These are phyloP conservation scores for Fusarium sp. DNA, from an alignment of 2,329 filamentous ascomycete species.

Conservation along the genomic window DNA sequence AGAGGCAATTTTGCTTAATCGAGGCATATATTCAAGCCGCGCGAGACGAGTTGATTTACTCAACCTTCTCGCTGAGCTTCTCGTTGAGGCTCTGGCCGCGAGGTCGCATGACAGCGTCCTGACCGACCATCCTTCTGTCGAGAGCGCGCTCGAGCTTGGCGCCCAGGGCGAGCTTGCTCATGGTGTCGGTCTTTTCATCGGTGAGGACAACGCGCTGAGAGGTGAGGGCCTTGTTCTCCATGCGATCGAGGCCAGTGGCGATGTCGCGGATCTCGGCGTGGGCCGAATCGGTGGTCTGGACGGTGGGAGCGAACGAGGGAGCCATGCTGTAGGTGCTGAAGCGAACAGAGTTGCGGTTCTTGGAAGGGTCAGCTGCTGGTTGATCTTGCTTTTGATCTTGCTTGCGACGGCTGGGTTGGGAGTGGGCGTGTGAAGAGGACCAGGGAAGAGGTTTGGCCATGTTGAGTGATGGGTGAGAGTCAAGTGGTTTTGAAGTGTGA, in stretches of 20 bases:
- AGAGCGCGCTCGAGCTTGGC: constrained; percentile 92
- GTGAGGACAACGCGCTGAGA: constrained; percentile 79
- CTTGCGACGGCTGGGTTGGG: constrained; percentile 26
- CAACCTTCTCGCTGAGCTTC: constrained; percentile 51
- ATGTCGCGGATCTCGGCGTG: constrained; percentile 73
- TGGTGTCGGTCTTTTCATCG: constrained; percentile 81
- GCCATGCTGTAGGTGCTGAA: constrained; percentile 71
- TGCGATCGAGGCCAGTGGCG: constrained; percentile 82
- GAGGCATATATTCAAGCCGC: background rate
- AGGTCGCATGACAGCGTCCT: constrained; percentile 86
- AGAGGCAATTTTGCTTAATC: background rate
- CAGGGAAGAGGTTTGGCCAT: constrained; percentile 36
- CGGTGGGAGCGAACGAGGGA: constrained; percentile 68
- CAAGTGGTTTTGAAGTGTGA: constrained; percentile 3
- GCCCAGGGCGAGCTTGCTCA: constrained; percentile 87
- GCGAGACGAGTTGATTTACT: constrained; percentile 26
- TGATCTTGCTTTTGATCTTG: constrained; percentile 29
- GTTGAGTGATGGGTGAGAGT: constrained; percentile 7
- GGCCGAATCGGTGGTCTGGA: constrained; percentile 64
- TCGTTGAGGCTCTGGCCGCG: constrained; percentile 51
- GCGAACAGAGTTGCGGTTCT: constrained; percentile 65
- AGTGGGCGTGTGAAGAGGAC: constrained; percentile 24
- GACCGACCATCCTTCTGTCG: constrained; percentile 84
- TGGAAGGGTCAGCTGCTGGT: constrained; percentile 38
- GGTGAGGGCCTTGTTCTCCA: constrained; percentile 87